Evolutionary conservation across 202 grass and related monocot genomes (phyloP), one percentile per base, ranked within the genome.

Genomic region (Zizania palustris): DNA sequence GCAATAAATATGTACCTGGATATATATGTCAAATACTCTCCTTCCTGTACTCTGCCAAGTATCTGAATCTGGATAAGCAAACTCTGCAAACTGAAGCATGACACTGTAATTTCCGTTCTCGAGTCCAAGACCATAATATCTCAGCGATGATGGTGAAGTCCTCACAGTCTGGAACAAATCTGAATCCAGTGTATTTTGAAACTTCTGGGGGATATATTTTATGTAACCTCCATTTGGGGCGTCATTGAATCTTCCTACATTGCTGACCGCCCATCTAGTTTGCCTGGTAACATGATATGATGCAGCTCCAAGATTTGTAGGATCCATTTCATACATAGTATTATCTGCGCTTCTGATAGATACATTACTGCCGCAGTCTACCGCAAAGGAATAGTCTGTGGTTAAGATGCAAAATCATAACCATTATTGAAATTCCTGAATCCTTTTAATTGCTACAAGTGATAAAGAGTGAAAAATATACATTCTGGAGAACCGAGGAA

Each of bases 41-140:
- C 77, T 85, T 34, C 87, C 87, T 5, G 1, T 34, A 20, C 57
- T 60, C 11, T 60, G 0, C 57, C 57, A 60, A 34, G 57, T 60
- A 10, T 35, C 0, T 35, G 57, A 12, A 4, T 60, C 57, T 60
- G 57, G 57, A 60, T 12, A 55, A 55, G n/a, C 51, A 55, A 55
- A 55, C 51, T 55, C 51, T 19, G n/a, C 51, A 20, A 55, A 55
- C 33, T 14, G 21, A 7, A 89, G 78, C n/a, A 38, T 50, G 11
- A 89, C 72, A 33, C 65, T 89, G 40, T 89, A 89, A 60, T 89
- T 89, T 63, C 87, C 87, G 59, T 89, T 89, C 80, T 89, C 18
- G 54, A 85, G 82, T 39, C 87, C 82, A 4, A 89, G 46, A 5
- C 87, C 87, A 13, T 89, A 89, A 19, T 89, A 89, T 78, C 87